Conservation (phyloP, 2,329 filamentous ascomycete genomes). For the Penicillium sp. region DNA sequence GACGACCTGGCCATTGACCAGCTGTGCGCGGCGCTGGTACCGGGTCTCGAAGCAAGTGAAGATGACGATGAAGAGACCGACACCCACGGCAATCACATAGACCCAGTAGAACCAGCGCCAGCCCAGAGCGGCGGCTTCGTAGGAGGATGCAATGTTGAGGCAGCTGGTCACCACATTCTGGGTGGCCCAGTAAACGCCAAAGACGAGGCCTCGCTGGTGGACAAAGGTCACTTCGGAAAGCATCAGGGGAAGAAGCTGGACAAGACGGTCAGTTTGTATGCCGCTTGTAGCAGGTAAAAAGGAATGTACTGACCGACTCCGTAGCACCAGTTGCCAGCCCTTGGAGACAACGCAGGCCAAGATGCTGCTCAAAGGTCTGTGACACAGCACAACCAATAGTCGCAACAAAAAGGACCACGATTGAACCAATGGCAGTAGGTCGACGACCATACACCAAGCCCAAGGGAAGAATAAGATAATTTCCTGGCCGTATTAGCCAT, state of each 20-base stretch:
- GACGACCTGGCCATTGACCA: slow-evolving; percentile 37
- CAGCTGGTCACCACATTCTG: slow-evolving; percentile 38
- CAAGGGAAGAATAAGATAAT: slow-evolving; percentile 44
- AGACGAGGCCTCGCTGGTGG: slow-evolving; percentile 40
- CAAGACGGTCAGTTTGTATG: neutral
- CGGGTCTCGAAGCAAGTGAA: slow-evolving; percentile 45
- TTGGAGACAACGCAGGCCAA: slow-evolving; percentile 40
- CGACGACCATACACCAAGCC: slow-evolving; percentile 43
- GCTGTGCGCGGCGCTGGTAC: slow-evolving; percentile 38
- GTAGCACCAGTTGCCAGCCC: slow-evolving; percentile 43
- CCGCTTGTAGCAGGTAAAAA: neutral
- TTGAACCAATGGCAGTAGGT: slow-evolving; percentile 37
- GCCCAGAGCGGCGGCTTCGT: slow-evolving; percentile 36
- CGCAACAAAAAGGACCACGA: slow-evolving; percentile 33
- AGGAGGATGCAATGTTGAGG: slow-evolving; percentile 39
- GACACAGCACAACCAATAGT: slow-evolving; percentile 39
- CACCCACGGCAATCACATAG: slow-evolving; percentile 37
- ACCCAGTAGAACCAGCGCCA: slow-evolving; percentile 50
- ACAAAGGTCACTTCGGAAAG: slow-evolving; percentile 45
- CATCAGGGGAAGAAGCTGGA: slow-evolving; percentile 39
- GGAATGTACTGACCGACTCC: slow-evolving; percentile 30
- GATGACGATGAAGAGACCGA: slow-evolving; percentile 41
- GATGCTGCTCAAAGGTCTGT: slow-evolving; percentile 38
- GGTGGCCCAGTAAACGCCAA: slow-evolving; percentile 43
- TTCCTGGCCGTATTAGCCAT: slow-evolving; percentile 18